Evolutionary conservation across 2,329 filamentous ascomycete species (phyloP).

Genomic region (Chrysosporium queenslandicum): DNA sequence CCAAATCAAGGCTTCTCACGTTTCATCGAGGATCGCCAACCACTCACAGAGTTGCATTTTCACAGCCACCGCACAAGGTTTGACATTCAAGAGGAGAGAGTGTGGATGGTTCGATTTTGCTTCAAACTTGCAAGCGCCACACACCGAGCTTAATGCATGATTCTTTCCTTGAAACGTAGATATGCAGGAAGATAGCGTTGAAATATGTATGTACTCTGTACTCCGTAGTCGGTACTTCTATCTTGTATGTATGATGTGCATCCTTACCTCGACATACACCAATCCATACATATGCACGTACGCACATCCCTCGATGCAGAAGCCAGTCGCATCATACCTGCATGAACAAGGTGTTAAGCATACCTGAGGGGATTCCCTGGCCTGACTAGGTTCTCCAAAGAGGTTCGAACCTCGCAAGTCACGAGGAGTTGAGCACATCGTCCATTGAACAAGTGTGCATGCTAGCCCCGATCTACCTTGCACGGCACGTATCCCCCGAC

Average conservation of each 20-base stretch:
- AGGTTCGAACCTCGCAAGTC: not conserved
- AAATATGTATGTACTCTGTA: not conserved
- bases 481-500: not conserved
- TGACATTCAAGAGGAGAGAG: not conserved
- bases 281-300: not conserved
- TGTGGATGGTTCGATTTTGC: not conserved
- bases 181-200: not conserved
- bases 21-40: not conserved
- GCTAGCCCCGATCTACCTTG: not conserved
- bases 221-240: too few species aligned
- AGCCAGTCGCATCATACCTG: not conserved
- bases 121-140: slow-evolving; percentile 5
- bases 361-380: not conserved
- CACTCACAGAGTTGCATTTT: not conserved
- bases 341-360: not conserved
- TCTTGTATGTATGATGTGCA: not conserved
- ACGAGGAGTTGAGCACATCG: not conserved
- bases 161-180: not conserved
- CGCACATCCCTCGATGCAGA: not conserved
- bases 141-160: not conserved
- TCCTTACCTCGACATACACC: too few species aligned
- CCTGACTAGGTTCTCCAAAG: not conserved
- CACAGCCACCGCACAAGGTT: not conserved
- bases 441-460: not conserved
- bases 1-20: not conserved